phyloP scores from a whole-genome alignment of 2,329 filamentous ascomycete species.

The Epicoccum sorghinum region DNA sequence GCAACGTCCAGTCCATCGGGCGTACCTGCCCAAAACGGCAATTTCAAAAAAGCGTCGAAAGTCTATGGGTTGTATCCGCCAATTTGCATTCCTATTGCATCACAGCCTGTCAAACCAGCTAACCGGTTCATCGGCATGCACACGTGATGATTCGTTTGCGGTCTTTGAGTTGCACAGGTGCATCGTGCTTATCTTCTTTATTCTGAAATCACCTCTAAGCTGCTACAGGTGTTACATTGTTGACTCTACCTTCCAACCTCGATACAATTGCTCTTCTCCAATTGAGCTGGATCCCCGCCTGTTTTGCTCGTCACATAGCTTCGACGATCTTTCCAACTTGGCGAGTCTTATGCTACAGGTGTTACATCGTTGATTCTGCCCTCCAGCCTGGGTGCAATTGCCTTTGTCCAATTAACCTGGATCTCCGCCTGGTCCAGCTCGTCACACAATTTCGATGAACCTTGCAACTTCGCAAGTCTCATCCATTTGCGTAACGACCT shows the following conservation, averaged over 20 bases:
- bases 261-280: constrained; percentile 86
- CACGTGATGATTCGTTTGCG: constrained; percentile 12
- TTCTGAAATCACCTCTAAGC: not conserved
- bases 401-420: constrained; percentile 74
- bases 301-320: constrained; percentile 61
- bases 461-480: constrained; percentile 67
- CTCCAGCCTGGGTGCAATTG: constrained; percentile 78
- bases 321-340: constrained; percentile 61
- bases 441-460: constrained; percentile 56
- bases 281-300: constrained; percentile 65
- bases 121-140: not conserved
- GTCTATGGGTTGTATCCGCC: constrained; percentile 5
- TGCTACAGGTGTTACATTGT: constrained; percentile 19
- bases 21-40: constrained; percentile 8
- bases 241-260: constrained; percentile 76
- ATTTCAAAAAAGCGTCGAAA: constrained; percentile 8
- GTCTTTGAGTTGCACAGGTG: not conserved
- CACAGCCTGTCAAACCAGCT: not conserved
- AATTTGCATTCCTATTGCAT: not conserved
- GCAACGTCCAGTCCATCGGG: not conserved
- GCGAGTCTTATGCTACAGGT: constrained; percentile 60
- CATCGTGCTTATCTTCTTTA: not conserved
- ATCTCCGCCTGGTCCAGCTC: constrained; percentile 66
- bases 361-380: constrained; percentile 66
- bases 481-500: constrained; percentile 77